phyloP scores from a whole-genome alignment of 352 stramenopile genomes.

The Globisporangium polare region DNA sequence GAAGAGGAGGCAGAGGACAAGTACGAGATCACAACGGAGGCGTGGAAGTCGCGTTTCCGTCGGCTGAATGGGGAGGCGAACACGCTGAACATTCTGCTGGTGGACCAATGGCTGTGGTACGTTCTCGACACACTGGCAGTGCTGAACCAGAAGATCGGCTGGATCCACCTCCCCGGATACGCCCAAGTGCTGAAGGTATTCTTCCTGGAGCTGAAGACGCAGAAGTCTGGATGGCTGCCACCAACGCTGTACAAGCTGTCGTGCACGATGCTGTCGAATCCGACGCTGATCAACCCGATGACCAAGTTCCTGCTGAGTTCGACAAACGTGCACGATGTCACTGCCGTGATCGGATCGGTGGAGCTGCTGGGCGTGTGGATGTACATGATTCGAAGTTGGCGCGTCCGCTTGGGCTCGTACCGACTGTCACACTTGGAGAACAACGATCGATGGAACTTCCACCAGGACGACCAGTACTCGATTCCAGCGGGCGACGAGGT shows the following conservation, averaged over 20 bases:
- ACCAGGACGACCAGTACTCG: constrained; percentile 87
- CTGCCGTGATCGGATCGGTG: constrained; percentile 80
- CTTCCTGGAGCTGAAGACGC: constrained; percentile 85
- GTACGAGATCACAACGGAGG: constrained; percentile 82
- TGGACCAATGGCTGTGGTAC: constrained; percentile 90
- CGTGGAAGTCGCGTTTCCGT: constrained; percentile 81
- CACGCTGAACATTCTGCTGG: constrained; percentile 83
- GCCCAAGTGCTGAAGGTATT: constrained; percentile 88
- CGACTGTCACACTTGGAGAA: constrained; percentile 85
- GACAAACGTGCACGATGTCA: constrained; percentile 86
- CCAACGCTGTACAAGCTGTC: constrained; percentile 87
- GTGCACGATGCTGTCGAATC: constrained; percentile 87
- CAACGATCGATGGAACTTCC: constrained; percentile 89
- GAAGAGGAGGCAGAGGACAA: constrained; percentile 89
- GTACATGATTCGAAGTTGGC: constrained; percentile 91
- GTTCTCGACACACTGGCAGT: constrained; percentile 86
- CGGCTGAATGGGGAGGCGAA: constrained; percentile 79
- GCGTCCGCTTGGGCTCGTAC: constrained; percentile 81
- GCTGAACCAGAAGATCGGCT: constrained; percentile 87
- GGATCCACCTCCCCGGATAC: constrained; percentile 81
- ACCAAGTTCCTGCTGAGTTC: constrained; percentile 86
- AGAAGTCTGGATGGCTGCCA: constrained; percentile 84
- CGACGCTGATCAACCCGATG: constrained; percentile 88
- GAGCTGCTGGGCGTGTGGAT: constrained; percentile 88
- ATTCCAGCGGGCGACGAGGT: constrained; percentile 86